Conservation (phyloP, 257 asterid genomes). For the Thymus quinquecostatus region DNA sequence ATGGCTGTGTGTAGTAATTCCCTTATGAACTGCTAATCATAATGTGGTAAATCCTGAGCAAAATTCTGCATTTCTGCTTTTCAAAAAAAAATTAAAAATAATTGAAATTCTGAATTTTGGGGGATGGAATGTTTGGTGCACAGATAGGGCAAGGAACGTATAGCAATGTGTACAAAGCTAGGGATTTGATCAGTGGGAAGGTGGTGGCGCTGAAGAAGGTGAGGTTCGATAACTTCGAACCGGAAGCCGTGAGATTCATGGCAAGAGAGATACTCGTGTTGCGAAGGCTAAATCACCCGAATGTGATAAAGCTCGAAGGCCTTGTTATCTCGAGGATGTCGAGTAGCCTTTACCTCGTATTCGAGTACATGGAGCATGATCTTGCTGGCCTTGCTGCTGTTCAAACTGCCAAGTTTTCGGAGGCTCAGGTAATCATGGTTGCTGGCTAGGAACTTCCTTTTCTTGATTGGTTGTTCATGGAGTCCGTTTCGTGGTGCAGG, state of each 20-base stretch:
- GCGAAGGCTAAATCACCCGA: conserved; percentile 77
- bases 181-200: conserved; percentile 84
- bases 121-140: conserved; percentile 13
- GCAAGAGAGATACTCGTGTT: conserved; percentile 83
- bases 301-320: conserved; percentile 90
- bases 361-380: conserved; percentile 97
- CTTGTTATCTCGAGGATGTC: conserved; percentile 89
- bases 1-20: not conserved
- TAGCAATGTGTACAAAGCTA: conserved; percentile 90
- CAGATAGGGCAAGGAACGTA: conserved; percentile 97
- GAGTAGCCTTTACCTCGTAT: conserved; percentile 81
- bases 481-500: conserved; percentile 46
- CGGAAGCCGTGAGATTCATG: conserved; percentile 82
- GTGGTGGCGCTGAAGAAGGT: conserved; percentile 93
- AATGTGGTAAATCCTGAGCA: not conserved
- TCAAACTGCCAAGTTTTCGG: conserved; percentile 66
- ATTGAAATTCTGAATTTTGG: conserved; percentile 1
- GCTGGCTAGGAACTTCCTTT: not conserved
- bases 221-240: conserved; percentile 73
- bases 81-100: no score
- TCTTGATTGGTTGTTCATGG: not conserved
- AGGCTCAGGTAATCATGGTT: conserved; percentile 65
- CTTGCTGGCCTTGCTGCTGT: conserved; percentile 86
- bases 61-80: no score
- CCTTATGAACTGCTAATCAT: not conserved